phyloP scores from a whole-genome alignment of 78 protist genomes.

The Mantamonas sphyraenae region DNA sequence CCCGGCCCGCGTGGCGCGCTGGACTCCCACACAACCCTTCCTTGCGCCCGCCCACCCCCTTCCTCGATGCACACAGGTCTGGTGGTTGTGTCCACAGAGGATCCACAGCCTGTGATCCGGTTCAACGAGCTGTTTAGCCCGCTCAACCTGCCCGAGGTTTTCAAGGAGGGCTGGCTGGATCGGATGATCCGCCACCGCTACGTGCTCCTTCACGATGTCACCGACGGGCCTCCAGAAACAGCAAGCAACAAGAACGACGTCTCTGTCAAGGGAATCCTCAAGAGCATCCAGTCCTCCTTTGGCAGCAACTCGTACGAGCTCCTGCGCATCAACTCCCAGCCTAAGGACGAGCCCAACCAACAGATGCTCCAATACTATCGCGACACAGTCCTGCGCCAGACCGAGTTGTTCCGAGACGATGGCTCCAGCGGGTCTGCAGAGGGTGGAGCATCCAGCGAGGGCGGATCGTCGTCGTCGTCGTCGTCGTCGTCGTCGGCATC shows the following conservation, averaged over 20 bases:
- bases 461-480: too few species aligned
- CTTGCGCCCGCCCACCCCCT: too few species aligned
- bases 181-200: neutral
- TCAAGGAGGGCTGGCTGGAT: neutral
- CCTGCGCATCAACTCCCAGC: slow-evolving; percentile 6
- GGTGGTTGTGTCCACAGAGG: slow-evolving; percentile 2
- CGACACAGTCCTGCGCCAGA: neutral
- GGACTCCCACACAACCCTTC: too few species aligned
- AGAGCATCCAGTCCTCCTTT: neutral
- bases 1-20: too few species aligned
- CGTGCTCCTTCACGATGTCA: slow-evolving; percentile 6
- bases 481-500: too few species aligned
- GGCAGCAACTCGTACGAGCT: neutral
- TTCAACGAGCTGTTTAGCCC: neutral
- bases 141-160: neutral
- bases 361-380: too few species aligned
- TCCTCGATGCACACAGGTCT: slow-evolving; percentile 8
- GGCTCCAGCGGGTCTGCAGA: neutral
- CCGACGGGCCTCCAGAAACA: neutral
- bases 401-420: neutral
- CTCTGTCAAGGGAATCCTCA: neutral
- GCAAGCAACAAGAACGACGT: neutral
- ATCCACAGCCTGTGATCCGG: neutral
- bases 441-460: neutral
- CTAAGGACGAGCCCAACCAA: too few species aligned